Evolutionary conservation across 495 filamentous ascomycete species (phyloP).

Genomic region (Talaromyces wortmannii): DNA sequence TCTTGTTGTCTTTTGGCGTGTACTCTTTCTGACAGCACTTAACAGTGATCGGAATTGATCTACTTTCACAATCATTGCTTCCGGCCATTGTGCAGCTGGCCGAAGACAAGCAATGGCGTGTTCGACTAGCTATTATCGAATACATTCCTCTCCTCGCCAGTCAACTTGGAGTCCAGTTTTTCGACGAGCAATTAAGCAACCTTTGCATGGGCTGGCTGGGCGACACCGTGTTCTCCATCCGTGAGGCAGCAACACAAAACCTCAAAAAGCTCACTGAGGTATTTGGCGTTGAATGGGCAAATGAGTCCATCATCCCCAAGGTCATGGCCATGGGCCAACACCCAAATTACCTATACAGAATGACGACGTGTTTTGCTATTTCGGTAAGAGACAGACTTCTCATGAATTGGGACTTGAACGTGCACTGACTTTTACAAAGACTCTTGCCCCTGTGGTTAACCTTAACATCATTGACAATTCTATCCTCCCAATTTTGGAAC

Average conservation of each 20-base stretch:
- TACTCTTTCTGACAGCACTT: slow-evolving; percentile 7
- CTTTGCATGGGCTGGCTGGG: slow-evolving; percentile 99
- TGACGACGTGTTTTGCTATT: slow-evolving; percentile 98
- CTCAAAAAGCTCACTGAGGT: slow-evolving; percentile 97
- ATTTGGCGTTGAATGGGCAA: slow-evolving; percentile 97
- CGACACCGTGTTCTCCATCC: slow-evolving; percentile 96
- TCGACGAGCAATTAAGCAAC: slow-evolving; percentile 90
- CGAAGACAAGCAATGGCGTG: slow-evolving; percentile 99
- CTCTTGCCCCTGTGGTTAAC: slow-evolving; percentile 85
- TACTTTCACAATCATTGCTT: slow-evolving; percentile 91
- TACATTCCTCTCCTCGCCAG: slow-evolving; percentile 96
- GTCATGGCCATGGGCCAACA: slow-evolving; percentile 97
- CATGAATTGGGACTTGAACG: not conserved
- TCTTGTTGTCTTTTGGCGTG: not conserved
- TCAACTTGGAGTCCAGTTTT: slow-evolving; percentile 94
- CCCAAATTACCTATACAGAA: slow-evolving; percentile 97
- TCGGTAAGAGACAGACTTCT: slow-evolving; percentile 56
- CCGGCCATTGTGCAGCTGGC: slow-evolving; percentile 97
- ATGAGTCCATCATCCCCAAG: slow-evolving; percentile 93
- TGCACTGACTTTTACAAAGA: slow-evolving; percentile 49
- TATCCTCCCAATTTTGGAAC: slow-evolving; percentile 92
- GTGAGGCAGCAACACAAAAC: slow-evolving; percentile 94
- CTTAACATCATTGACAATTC: slow-evolving; percentile 86
- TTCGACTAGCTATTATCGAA: slow-evolving; percentile 96
- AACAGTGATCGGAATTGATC: slow-evolving; percentile 91